Base-by-base conservation (phyloP, 257 asterid genomes). In the Nicotiana tabacum region DNA sequence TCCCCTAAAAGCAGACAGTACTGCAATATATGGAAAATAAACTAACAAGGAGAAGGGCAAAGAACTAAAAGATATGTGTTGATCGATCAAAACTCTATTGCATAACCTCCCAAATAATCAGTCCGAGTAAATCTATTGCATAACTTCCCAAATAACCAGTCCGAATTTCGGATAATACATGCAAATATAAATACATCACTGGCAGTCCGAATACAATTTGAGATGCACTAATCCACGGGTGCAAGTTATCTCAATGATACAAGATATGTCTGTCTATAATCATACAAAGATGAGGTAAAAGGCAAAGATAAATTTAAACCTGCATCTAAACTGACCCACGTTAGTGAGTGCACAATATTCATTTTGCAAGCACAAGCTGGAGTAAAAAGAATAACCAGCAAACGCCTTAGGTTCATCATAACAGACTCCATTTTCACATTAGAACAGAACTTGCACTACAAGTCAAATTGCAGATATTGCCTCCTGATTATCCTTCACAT, bases 401-500 rank as follows among this genome's bases (percentile, higher is more conserved):
- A 43, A 74, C 29, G 64, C 80, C 9, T 29, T 12, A 18, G 64
- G 65, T 30, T 48, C 15, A 46, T 43, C 62, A 48, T 48, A 21
- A n/a, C 37, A 24, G 39, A 39, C 78, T 39, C 78, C 78, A 17
- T 17, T 57, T 57, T 57, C 64, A 57, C 27, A 57, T 18, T 5
- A 39, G 30, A 79, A 61, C 51, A 37, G 62, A 58, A 32, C 61
- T 89, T 88, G 87, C 43, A 77, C 48, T 68, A 27, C 84, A 77
- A 80, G 58, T 84, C 86, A 85, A 85, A 86, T 82, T 8, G 85
- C 78, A 70, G 87, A 74, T 30, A 82, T 11, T 64, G 67, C 43
- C 17, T 27, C 46, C 15, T 66, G 21, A 70, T 76, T 57, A 48
- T 88, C 92, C 87, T 87, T 92, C 82, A 90, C 89, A 58, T 62